Evolutionary conservation across 78 protist species (phyloP).

Genomic region (Creolimax fragrantissima): DNA sequence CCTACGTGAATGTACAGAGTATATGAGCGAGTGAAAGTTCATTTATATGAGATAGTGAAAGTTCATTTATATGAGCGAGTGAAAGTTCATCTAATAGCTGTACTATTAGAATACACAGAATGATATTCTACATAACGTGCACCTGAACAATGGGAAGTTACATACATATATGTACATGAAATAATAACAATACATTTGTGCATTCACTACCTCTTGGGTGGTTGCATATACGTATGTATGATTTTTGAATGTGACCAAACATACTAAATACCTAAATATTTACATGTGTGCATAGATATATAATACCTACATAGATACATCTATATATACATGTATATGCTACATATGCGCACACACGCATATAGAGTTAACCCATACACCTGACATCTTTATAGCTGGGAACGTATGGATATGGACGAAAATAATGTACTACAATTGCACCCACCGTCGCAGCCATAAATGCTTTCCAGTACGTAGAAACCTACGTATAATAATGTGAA

Average conservation of each 20-base stretch:
- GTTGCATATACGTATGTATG: background rate
- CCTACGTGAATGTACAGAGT: too few relatives aligned
- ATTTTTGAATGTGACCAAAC: background rate
- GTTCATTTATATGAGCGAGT: too few relatives aligned
- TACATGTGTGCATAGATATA: background rate
- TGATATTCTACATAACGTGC: too few relatives aligned
- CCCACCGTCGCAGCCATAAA: background rate
- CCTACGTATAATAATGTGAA: background rate
- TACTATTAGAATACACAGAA: too few relatives aligned
- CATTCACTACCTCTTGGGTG: background rate
- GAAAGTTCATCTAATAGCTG: too few relatives aligned
- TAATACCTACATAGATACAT: background rate
- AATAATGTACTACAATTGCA: background rate
- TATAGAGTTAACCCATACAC: background rate
- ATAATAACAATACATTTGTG: background rate
- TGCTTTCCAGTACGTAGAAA: background rate
- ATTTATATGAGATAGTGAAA: too few relatives aligned
- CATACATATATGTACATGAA: background rate
- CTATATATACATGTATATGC: background rate
- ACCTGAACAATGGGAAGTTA: too few relatives aligned
- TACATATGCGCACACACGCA: background rate
- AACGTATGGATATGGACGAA: background rate
- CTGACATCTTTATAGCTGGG: background rate
- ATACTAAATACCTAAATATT: background rate
- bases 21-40: too few relatives aligned